phyloP scores from a whole-genome alignment of 2,329 filamentous ascomycete genomes.

The Exserohilum turcica region DNA sequence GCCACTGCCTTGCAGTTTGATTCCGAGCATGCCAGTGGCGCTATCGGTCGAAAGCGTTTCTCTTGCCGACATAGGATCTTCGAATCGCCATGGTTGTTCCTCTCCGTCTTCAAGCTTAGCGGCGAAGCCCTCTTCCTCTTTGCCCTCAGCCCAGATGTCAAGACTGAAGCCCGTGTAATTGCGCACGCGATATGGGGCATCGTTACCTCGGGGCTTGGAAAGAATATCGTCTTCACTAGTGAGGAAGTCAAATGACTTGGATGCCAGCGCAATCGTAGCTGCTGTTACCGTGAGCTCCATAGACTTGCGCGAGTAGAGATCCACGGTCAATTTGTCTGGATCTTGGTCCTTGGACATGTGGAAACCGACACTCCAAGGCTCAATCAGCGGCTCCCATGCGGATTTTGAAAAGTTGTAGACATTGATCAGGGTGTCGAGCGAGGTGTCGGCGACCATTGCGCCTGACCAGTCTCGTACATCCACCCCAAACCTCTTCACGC shows the following conservation, averaged over 20 bases:
- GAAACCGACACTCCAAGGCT: slow-evolving; percentile 95
- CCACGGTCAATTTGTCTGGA: slow-evolving; percentile 78
- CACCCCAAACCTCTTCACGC: slow-evolving; percentile 85
- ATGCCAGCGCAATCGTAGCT: slow-evolving; percentile 88
- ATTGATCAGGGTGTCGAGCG: slow-evolving; percentile 92
- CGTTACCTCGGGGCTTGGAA: slow-evolving; percentile 86
- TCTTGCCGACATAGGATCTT: slow-evolving; percentile 94
- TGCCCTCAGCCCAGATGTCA: slow-evolving; percentile 74
- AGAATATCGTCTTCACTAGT: slow-evolving; percentile 87
- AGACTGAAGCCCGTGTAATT: slow-evolving; percentile 96
- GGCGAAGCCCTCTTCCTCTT: slow-evolving; percentile 71
- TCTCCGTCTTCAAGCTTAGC: slow-evolving; percentile 84
- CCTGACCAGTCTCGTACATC: slow-evolving; percentile 90
- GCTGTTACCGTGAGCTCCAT: slow-evolving; percentile 93
- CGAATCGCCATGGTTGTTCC: slow-evolving; percentile 93
- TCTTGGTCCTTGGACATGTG: slow-evolving; percentile 79
- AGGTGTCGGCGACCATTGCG: slow-evolving; percentile 82
- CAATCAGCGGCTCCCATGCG: slow-evolving; percentile 93
- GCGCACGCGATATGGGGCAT: slow-evolving; percentile 89
- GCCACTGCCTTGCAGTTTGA: slow-evolving; percentile 88
- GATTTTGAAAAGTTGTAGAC: slow-evolving; percentile 99
- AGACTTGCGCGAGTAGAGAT: slow-evolving; percentile 84
- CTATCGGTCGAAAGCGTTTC: slow-evolving; percentile 88
- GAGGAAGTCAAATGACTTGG: slow-evolving; percentile 90
- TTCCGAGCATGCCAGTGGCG: slow-evolving; percentile 75